phyloP scores from a whole-genome alignment of 345 rosid genomes.

The Melaleuca quinquenervia region DNA sequence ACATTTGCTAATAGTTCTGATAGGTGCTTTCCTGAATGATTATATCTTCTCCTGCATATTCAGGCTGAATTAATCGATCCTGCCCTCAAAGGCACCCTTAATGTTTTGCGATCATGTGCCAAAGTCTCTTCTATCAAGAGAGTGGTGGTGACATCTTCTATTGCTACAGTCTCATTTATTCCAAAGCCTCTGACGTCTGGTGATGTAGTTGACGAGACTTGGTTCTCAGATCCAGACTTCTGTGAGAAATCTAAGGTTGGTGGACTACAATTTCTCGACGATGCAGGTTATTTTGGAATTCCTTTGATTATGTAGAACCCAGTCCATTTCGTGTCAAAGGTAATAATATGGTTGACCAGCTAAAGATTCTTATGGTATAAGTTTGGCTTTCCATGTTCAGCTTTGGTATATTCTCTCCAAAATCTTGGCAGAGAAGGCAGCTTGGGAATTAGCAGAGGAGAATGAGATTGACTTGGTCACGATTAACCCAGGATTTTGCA shows the following conservation, averaged over 20 bases:
- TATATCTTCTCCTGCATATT: neutral
- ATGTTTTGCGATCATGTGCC: slow-evolving; percentile 20
- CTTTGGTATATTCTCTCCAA: slow-evolving; percentile 4
- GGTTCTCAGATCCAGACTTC: slow-evolving; percentile 5
- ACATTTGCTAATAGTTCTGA: too few relatives aligned
- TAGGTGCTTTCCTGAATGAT: too few relatives aligned
- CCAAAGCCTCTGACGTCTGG: slow-evolving; percentile 4
- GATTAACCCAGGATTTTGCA: neutral
- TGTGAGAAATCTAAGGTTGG: slow-evolving; percentile 4
- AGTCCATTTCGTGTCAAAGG: neutral
- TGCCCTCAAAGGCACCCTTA: slow-evolving; percentile 23
- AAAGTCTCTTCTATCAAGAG: slow-evolving; percentile 18
- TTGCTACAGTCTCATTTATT: slow-evolving; percentile 5
- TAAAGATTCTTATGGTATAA: neutral
- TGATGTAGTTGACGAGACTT: slow-evolving; percentile 15
- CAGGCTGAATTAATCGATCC: slow-evolving; percentile 23
- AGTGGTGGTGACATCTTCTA: slow-evolving; percentile 26
- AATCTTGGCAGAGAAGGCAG: slow-evolving; percentile 1
- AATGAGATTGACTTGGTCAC: slow-evolving; percentile 1
- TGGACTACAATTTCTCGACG: neutral
- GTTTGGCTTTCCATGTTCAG: neutral
- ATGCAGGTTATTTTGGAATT: too few relatives aligned
- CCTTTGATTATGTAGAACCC: neutral
- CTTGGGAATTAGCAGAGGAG: slow-evolving; percentile 1
- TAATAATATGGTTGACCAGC: neutral